Base-by-base conservation (phyloP, 1,284 basidiomycete genomes). In the Trichosporon inkin region DNA sequence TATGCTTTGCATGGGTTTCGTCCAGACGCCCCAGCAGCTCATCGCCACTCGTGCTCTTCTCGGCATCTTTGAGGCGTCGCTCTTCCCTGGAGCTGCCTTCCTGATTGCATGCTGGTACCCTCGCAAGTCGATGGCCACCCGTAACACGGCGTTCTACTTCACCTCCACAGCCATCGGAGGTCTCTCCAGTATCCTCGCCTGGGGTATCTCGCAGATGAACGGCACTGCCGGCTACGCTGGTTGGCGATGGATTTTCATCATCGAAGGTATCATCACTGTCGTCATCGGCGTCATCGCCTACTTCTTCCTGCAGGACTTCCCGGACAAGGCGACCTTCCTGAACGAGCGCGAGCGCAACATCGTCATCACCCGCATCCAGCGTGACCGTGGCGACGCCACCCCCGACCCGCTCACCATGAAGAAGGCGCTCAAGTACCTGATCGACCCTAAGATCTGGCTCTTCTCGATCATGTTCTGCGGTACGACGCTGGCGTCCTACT, bases 361-460 rank as follows among this genome's bases (percentile, higher is more conserved):
- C 16, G 51, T 63, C 49, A 35, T 35, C 10, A 56, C 51, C 24
- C 56, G 58, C 8, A 60, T 63, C 41, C 53, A 63, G 52, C 62
- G 62, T 36, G 62, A 63, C 58, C 62, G 62, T 8, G 62, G 74
- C 32, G 81, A 82, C 65, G 68, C 78, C 36, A 66, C 67, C 20
- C 71, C 72, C 22, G 80, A 81, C 62, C 34, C 66, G 2, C 64
- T 81, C 32, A 78, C 78, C n/a, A 57, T 60, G 62, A 19, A 37
- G 20, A 79, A 78, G 63, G 49, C 75, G 8, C 17, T 63, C 38
- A 67, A 57, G 49, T 78, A 81, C 64, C 51, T 72, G 16, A n/a
- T 20, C n/a, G 78, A 81, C 64, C 62, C 70, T 62, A 80, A 79
- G 72, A 62, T 79, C 10, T 81, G 80, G 80, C 58, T 68, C 3